Conservation (phyloP, 179 eudicot species). For the Beta lomatogona region DNA sequence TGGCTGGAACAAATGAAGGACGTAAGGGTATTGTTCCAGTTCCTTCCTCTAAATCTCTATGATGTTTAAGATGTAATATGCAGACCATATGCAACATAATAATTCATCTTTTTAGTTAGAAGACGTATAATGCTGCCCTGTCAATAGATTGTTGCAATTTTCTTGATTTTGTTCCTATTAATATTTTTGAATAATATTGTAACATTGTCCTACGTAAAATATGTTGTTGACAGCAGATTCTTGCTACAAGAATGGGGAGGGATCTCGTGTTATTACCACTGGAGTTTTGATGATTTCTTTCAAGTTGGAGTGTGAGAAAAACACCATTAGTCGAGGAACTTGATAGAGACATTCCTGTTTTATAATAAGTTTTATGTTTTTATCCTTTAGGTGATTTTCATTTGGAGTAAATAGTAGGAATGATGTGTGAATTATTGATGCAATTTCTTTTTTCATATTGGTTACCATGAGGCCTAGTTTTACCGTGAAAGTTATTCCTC, state of each 20-base stretch:
- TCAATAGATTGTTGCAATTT: background rate
- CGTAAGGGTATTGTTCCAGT: slow-evolving; percentile 35
- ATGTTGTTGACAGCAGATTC: slow-evolving; percentile 35
- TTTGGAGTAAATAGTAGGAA: no score
- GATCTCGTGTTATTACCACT: slow-evolving; percentile 19
- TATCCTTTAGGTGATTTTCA: no score
- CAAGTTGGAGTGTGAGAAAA: no score
- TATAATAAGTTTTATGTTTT: no score
- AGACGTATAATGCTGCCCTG: background rate
- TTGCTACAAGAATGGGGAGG: slow-evolving; percentile 32
- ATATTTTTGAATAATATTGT: background rate
- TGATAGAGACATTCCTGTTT: no score
- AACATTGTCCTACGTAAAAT: background rate
- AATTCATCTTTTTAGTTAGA: background rate
- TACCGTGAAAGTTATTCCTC: no score
- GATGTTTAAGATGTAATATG: background rate
- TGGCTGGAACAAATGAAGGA: slow-evolving; percentile 42
- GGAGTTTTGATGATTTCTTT: no score
- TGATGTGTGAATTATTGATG: no score
- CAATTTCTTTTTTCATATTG: no score
- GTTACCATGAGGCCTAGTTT: no score
- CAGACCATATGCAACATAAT: no score
- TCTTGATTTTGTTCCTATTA: background rate
- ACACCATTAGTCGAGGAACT: no score
- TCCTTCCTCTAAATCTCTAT: background rate